A percentile compares a stretch with the other conserved stretches of the same genome.
phyloP scores from a whole-genome alignment of 257 asterid genomes.

The Phtheirospermum japonicum region DNA sequence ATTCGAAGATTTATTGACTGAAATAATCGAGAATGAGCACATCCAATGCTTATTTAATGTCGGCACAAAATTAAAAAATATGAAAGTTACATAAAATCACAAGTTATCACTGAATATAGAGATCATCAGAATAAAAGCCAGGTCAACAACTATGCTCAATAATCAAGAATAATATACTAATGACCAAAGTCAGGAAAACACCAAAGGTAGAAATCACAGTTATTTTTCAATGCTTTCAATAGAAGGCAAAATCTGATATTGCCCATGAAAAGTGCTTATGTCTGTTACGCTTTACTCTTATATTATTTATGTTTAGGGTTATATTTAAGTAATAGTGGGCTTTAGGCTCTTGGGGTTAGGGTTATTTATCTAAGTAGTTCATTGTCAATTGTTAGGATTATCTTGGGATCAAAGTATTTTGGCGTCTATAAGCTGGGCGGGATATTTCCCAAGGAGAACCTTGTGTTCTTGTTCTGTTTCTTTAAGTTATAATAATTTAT shows the following conservation, averaged over 20 bases:
- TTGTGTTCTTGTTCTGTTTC: no score
- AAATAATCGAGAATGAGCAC: background rate
- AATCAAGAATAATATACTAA: slow-evolving; percentile 17
- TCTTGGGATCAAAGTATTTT: no score
- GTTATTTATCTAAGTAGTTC: no score
- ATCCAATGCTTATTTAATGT: slow-evolving; percentile 13
- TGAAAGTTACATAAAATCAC: slow-evolving; percentile 7
- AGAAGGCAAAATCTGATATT: background rate
- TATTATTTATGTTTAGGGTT: no score
- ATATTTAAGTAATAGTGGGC: no score
- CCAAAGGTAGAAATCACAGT: slow-evolving; percentile 3
- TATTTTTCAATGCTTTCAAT: no score
- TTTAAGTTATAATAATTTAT: no score
- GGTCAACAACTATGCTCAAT: background rate
- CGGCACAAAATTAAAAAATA: slow-evolving; percentile 16
- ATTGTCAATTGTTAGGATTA: no score
- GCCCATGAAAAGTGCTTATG: background rate
- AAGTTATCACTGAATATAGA: background rate
- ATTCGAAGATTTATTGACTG: slow-evolving; percentile 3
- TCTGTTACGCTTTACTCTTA: no score
- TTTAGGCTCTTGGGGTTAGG: no score
- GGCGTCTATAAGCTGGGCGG: no score
- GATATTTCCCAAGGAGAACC: no score
- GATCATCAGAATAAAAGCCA: background rate
- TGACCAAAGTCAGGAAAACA: slow-evolving; percentile 17